Evolutionary conservation across 2,329 filamentous ascomycete genomes (phyloP).

Genomic region (Aspergillus japonicus): DNA sequence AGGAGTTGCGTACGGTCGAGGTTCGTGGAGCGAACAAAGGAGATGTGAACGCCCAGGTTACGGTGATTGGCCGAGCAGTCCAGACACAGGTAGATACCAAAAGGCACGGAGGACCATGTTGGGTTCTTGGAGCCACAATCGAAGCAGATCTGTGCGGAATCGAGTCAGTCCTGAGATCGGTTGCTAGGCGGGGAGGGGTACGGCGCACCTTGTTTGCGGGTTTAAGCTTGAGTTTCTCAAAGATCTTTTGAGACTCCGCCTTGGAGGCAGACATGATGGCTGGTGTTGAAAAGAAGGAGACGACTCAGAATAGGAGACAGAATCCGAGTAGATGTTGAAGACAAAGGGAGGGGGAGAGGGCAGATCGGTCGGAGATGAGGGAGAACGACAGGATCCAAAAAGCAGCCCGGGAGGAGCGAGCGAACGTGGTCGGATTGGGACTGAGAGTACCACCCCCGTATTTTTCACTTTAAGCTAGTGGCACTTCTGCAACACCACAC

Average conservation of each 20-base stretch:
- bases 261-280: constrained; percentile 72
- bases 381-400: constrained; percentile 21
- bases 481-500: background rate
- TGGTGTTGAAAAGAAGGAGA: constrained; percentile 8
- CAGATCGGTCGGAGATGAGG: constrained; percentile 4
- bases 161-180: constrained; percentile 12
- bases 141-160: constrained; percentile 76
- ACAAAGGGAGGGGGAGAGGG: constrained; percentile 2
- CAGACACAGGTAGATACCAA: constrained; percentile 96
- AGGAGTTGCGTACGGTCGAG: constrained; percentile 76
- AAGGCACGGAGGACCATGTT: constrained; percentile 95
- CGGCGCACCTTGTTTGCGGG: constrained; percentile 82
- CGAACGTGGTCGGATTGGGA: constrained; percentile 39
- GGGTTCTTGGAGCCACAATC: constrained; percentile 97
- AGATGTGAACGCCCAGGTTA: constrained; percentile 97
- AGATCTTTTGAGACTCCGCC: constrained; percentile 93
- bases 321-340: constrained; percentile 2
- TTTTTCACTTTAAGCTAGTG: constrained; percentile 10
- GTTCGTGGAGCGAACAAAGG: constrained; percentile 96
- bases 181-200: constrained; percentile 26
- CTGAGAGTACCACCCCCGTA: constrained; percentile 10
- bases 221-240: constrained; percentile 95
- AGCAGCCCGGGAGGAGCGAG: constrained; percentile 34
- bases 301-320: constrained; percentile 5
- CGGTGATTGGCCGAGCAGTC: constrained; percentile 97